Evolutionary conservation across 2,329 filamentous ascomycete species (phyloP).

Genomic region (Diaporthe sp.): DNA sequence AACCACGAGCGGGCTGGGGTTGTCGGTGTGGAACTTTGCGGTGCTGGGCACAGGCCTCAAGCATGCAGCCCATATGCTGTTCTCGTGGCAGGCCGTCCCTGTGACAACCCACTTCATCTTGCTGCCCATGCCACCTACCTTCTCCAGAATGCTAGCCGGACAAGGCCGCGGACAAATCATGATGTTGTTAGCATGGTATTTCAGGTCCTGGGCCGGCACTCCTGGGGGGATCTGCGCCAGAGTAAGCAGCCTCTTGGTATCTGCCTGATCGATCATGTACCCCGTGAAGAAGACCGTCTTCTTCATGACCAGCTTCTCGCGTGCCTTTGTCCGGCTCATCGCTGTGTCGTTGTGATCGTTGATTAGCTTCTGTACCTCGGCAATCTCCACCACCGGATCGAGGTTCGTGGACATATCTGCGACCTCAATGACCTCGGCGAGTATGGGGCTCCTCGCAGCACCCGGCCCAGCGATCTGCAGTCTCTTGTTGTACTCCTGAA

Average conservation of each 20-base stretch:
- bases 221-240: constrained; percentile 76
- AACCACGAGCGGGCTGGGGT: constrained; percentile 82
- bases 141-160: constrained; percentile 79
- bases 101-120: constrained; percentile 89
- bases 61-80: constrained; percentile 88
- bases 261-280: constrained; percentile 82
- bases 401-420: constrained; percentile 80
- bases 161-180: constrained; percentile 87
- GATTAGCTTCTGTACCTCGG: constrained; percentile 89
- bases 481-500: constrained; percentile 79
- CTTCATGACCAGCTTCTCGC: constrained; percentile 76
- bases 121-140: constrained; percentile 87
- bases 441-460: constrained; percentile 71
- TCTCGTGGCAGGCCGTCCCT: constrained; percentile 80
- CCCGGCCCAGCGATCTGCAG: constrained; percentile 58
- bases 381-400: constrained; percentile 83
- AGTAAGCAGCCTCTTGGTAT: constrained; percentile 79
- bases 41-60: constrained; percentile 79
- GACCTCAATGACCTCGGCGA: constrained; percentile 88
- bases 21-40: constrained; percentile 82
- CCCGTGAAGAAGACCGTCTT: constrained; percentile 93
- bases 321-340: constrained; percentile 49
- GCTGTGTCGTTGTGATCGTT: constrained; percentile 83
- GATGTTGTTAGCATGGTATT: constrained; percentile 89
- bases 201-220: constrained; percentile 78